Base-by-base conservation (phyloP, 345 rosid genomes). In the Pistacia atlantica region DNA sequence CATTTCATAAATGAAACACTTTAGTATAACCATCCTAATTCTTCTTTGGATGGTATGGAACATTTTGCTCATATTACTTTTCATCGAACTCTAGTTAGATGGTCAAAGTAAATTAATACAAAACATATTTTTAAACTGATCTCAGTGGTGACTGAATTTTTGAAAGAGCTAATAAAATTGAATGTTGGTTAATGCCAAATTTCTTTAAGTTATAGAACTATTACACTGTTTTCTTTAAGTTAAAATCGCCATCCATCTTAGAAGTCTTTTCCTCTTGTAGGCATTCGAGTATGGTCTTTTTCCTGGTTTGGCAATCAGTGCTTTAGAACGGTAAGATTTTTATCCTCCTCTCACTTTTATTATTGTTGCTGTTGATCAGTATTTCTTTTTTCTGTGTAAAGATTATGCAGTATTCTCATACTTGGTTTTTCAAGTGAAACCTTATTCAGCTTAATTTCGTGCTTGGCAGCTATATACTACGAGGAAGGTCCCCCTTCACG, bases 251-350 rank as follows among this genome's bases (percentile, higher is more conserved):
- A 76, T 59, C 69, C 72, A 35, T 88, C 79, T 80, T 65, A 69
- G 69, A 31, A 28, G 14, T 69, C 55, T 58, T 76, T 72, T 60
- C 74, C 57, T 17, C 13, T 55, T 86, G 80, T 72, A 95, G 98
- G 99, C 95, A 38, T 95, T 95, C 52, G 94, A 95, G 77, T 83
- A 92, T 85, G 98, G 97, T 42, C 33, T 95, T 65, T 48, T 93
- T 79, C 97, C 98, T 77, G 99, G 99, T 75, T 66, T 93, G 81
- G 96, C 96, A 8, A 51, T 95, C 31, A 87, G 94, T 69, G 96
- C 87, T 31, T 71, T 93, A 75, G 99, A 95, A 78, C 94, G 85
- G 97, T 95, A 93, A 88, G 93, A 74, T 49, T 70, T 42, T 65
- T 45, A 45, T 31, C 68, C 75, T 81, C 59, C 57, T 33, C 46